phyloP scores from a whole-genome alignment of 768 basidiomycete species.

The Tricholoma matsutake region DNA sequence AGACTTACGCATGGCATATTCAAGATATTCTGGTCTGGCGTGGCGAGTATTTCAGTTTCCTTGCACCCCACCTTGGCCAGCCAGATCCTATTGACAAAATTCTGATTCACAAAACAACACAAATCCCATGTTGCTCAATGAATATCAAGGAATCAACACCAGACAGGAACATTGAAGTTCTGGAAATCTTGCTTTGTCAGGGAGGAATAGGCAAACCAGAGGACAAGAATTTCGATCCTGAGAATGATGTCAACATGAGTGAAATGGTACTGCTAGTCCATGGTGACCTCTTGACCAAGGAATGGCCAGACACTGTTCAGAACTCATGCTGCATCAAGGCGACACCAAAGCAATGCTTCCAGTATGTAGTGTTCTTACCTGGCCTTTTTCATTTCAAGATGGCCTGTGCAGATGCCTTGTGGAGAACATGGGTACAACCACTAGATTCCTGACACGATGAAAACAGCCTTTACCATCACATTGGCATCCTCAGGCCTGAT shows the following conservation, averaged over 20 bases:
- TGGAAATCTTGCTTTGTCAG: slow-evolving; percentile 7
- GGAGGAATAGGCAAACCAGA: slow-evolving; percentile 7
- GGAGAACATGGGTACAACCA: slow-evolving; percentile 9
- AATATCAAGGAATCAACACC: slow-evolving; percentile 19
- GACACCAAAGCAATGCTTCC: slow-evolving; percentile 8
- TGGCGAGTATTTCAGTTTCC: slow-evolving; percentile 12
- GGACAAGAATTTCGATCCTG: neutral
- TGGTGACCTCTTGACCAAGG: slow-evolving; percentile 20
- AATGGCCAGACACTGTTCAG: slow-evolving; percentile 12
- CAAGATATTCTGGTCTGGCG: slow-evolving; percentile 8
- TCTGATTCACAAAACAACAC: slow-evolving; percentile 9
- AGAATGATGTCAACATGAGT: slow-evolving; percentile 6
- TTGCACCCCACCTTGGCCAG: slow-evolving; percentile 7
- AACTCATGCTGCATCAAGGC: slow-evolving; percentile 11
- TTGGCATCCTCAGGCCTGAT: slow-evolving; percentile 18
- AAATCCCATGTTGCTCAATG: slow-evolving; percentile 11
- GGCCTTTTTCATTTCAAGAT: slow-evolving; percentile 18
- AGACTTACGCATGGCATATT: slow-evolving; percentile 12
- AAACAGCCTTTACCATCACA: slow-evolving; percentile 4
- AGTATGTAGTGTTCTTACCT: slow-evolving; percentile 6
- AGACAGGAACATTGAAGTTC: slow-evolving; percentile 14
- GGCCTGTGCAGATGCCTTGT: slow-evolving; percentile 12
- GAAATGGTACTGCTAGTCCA: slow-evolving; percentile 15
- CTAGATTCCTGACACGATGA: slow-evolving; percentile 3
- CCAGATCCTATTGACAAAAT: slow-evolving; percentile 15